Evolutionary conservation across 805 yeast genomes (phyloP), one percentile per base, ranked within the genome.

Genomic region (Candida nanaspora): DNA sequence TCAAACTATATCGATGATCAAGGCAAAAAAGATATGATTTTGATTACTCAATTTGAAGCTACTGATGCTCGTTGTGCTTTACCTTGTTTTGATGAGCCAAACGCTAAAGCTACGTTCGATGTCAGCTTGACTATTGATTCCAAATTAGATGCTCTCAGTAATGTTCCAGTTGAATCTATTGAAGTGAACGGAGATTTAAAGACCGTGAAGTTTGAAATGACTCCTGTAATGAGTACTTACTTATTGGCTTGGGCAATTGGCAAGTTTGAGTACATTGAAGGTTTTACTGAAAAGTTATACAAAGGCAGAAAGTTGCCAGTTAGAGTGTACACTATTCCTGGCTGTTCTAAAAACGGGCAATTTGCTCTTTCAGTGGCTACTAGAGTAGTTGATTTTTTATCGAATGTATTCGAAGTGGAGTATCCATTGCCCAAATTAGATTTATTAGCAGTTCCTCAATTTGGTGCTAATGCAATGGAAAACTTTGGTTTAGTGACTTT

Each of bases 401-500:
- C 75, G 13, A 52, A 51, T 35, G 62, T 72, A 19, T 76, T 76
- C 49, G 76, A 72, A 45, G 57, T 73, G 38, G 65, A 59, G 33
- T 86, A 83, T 55, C 93, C 94, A 74, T 68, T 86, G 50, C 91
- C 94, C 35, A 86, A 86, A 62, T 65, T 85, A 58, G 95, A 86
- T 56, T 68, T 84, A 62, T 66, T 86, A 30, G 89, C 89, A 3
- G 81, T 86, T 42, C 89, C 86, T 49, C 77, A 83, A 39, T 83
- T 81, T 56, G 75, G 85, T 26, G 88, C 87, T 43, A 86, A 86
- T 51, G 95, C 94, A 19, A 86, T 86, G 95, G 95, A 86, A 64
- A 86, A 86, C 66, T 86, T 89, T 86, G 94, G 94, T 22, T 66
- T 86, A 38, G 76, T 86, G 40, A 82, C 73, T 52, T 85, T 74